These are phyloP conservation scores for Emericellopsis cladophorae DNA, from an alignment of 2,329 filamentous ascomycete species.

Conservation along the genomic window DNA sequence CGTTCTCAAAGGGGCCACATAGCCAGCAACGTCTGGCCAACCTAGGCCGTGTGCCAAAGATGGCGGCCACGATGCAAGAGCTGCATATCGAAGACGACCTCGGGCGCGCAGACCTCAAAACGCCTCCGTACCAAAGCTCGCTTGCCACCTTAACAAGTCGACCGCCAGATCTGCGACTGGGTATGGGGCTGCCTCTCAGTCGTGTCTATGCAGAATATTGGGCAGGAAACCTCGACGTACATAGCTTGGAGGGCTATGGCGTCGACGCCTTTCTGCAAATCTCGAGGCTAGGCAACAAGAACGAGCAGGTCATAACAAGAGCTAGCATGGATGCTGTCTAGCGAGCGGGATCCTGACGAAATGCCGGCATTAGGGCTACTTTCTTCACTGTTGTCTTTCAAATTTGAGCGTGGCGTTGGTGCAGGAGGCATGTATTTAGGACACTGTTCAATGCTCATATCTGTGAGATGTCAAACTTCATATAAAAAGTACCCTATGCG, in stretches of 20 bases:
- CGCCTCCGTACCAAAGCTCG: constrained; percentile 41
- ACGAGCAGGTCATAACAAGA: constrained; percentile 76
- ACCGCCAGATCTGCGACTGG: constrained; percentile 75
- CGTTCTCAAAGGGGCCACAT: constrained; percentile 85
- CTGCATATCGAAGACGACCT: constrained; percentile 40
- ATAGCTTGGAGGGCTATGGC: constrained; percentile 90
- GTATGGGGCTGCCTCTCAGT: constrained; percentile 88
- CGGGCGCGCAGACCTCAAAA: constrained; percentile 25
- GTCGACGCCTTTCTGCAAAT: constrained; percentile 95
- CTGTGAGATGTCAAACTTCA: too few relatives aligned
- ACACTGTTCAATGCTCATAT: background rate
- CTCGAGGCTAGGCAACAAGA: constrained; percentile 93
- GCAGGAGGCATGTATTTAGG: too few relatives aligned
- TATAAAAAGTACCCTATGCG: background rate
- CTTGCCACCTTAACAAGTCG: constrained; percentile 69
- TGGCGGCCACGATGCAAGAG: constrained; percentile 91
- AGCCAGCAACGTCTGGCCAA: constrained; percentile 71
- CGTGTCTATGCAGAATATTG: constrained; percentile 96
- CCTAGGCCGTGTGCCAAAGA: constrained; percentile 71
- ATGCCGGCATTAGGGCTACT: too few relatives aligned
- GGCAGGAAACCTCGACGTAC: constrained; percentile 83
- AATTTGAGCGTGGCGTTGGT: background rate
- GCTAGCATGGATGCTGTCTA: constrained; percentile 68
- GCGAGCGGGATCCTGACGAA: background rate
- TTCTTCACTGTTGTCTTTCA: background rate